Evolutionary conservation across 805 yeast species (phyloP).

Genomic region (Candida sanyiensis): DNA sequence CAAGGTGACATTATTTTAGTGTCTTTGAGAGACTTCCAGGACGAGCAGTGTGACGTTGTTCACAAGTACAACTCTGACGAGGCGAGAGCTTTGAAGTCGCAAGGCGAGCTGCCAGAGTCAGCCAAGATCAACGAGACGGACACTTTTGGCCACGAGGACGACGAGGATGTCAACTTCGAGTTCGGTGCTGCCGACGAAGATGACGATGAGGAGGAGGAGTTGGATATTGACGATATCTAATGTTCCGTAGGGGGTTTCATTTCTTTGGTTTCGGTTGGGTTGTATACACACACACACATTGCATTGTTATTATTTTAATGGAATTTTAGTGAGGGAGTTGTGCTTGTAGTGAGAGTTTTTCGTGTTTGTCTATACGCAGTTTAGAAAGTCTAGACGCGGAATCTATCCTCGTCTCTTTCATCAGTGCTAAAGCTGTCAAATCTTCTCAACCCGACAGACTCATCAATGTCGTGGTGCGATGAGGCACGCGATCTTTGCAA

Average conservation of each 20-base stretch:
- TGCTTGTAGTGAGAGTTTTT: neutral
- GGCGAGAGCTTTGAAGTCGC: slow-evolving; percentile 91
- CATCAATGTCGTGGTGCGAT: slow-evolving; percentile 36
- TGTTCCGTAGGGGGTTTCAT: neutral
- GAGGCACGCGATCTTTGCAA: slow-evolving; percentile 37
- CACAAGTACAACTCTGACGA: slow-evolving; percentile 96
- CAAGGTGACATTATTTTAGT: slow-evolving; percentile 97
- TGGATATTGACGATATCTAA: slow-evolving; percentile 94
- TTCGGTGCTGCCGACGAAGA: slow-evolving; percentile 89
- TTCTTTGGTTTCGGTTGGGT: slow-evolving; percentile 1
- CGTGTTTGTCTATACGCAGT: no score
- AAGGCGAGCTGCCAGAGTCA: slow-evolving; percentile 95
- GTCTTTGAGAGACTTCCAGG: slow-evolving; percentile 97
- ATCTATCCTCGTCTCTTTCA: slow-evolving; percentile 31
- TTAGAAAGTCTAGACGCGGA: slow-evolving; percentile 24
- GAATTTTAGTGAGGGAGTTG: no score
- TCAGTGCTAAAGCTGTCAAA: slow-evolving; percentile 53
- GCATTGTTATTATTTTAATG: no score
- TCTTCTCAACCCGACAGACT: slow-evolving; percentile 50
- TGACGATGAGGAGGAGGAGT: slow-evolving; percentile 66
- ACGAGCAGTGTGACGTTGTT: slow-evolving; percentile 95
- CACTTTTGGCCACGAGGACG: slow-evolving; percentile 93
- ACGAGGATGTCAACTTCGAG: slow-evolving; percentile 96
- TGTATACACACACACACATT: no score
- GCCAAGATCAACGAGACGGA: slow-evolving; percentile 98